Percentiles rank a stretch among this genome's conserved stretches.
These are phyloP conservation scores for Mycosphaerella sp. DNA, from an alignment of 2,329 filamentous ascomycete genomes.

Conservation along the genomic window DNA sequence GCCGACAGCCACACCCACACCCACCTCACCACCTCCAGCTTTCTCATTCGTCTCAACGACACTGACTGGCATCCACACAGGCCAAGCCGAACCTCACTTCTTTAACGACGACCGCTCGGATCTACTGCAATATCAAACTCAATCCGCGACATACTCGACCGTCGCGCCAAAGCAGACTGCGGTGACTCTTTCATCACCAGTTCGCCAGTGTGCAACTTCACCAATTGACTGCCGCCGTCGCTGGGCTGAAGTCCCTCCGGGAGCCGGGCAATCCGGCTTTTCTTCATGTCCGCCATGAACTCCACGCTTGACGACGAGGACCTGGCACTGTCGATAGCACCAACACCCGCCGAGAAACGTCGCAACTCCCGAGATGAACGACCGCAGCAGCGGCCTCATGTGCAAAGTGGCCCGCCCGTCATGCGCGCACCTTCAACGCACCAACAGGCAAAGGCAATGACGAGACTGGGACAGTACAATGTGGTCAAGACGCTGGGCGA, in stretches of 20 bases:
- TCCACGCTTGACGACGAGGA: conserved; percentile 39
- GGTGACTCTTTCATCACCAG: not conserved
- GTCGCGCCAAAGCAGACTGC: not conserved
- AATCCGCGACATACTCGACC: not conserved
- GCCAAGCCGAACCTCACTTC: not conserved
- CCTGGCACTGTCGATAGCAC: conserved; percentile 36
- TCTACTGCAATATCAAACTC: not conserved
- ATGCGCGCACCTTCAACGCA: conserved; percentile 22
- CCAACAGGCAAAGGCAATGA: conserved; percentile 31
- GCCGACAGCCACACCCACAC: not conserved
- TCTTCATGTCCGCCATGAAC: conserved; percentile 29
- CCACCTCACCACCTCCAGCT: not conserved
- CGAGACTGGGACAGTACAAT: conserved; percentile 82
- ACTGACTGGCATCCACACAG: not conserved
- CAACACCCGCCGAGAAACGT: conserved; percentile 20
- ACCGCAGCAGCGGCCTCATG: conserved; percentile 29
- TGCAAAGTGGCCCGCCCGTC: conserved; percentile 20
- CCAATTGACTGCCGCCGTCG: not conserved
- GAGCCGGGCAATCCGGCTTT: conserved; percentile 10
- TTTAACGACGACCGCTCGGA: not conserved
- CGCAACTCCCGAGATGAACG: conserved; percentile 26
- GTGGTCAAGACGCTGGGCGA: conserved; percentile 87
- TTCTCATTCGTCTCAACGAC: not conserved
- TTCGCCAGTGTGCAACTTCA: not conserved
- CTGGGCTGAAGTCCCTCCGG: conserved; percentile 7